These are phyloP conservation scores for Collariella sp. DNA, from an alignment of 495 filamentous ascomycete species.

Conservation along the genomic window DNA sequence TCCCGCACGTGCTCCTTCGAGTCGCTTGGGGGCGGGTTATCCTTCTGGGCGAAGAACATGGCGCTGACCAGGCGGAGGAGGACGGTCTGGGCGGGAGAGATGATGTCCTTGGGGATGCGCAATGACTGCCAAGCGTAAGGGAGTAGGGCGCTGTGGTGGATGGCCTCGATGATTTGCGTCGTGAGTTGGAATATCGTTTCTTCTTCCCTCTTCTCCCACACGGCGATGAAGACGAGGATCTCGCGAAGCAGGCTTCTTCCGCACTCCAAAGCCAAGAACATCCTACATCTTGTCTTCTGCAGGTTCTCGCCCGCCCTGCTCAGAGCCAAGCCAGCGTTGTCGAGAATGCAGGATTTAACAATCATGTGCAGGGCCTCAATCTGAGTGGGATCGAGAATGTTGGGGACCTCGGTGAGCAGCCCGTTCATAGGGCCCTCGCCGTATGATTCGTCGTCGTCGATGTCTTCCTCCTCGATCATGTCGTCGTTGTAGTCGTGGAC, in stretches of 20 bases:
- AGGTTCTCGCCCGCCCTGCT: constrained; percentile 58
- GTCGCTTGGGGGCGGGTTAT: constrained; percentile 47
- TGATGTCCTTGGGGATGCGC: constrained; percentile 86
- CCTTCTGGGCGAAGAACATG: constrained; percentile 65
- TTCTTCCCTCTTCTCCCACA: constrained; percentile 88
- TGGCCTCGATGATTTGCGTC: constrained; percentile 87
- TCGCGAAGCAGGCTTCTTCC: constrained; percentile 82
- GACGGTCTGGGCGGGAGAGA: constrained; percentile 87
- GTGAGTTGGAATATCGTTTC: constrained; percentile 92
- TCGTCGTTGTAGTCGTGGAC: constrained; percentile 40
- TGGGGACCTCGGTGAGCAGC: constrained; percentile 83
- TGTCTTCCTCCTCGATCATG: constrained; percentile 59
- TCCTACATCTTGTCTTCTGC: constrained; percentile 77
- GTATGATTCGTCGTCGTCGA: constrained; percentile 72
- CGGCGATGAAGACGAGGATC: constrained; percentile 88
- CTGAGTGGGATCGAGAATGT: constrained; percentile 83
- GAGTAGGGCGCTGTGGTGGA: constrained; percentile 77
- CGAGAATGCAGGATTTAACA: constrained; percentile 79
- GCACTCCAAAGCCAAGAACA: constrained; percentile 75
- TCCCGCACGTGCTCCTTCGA: constrained; percentile 40
- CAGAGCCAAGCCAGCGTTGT: constrained; percentile 49
- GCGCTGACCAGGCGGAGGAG: constrained; percentile 81
- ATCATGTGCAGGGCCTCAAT: constrained; percentile 95
- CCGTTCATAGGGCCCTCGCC: constrained; percentile 80
- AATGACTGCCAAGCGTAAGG: constrained; percentile 87